Conservation (phyloP, 176 grass and related monocot genomes). For the Aegilops bicornis region DNA sequence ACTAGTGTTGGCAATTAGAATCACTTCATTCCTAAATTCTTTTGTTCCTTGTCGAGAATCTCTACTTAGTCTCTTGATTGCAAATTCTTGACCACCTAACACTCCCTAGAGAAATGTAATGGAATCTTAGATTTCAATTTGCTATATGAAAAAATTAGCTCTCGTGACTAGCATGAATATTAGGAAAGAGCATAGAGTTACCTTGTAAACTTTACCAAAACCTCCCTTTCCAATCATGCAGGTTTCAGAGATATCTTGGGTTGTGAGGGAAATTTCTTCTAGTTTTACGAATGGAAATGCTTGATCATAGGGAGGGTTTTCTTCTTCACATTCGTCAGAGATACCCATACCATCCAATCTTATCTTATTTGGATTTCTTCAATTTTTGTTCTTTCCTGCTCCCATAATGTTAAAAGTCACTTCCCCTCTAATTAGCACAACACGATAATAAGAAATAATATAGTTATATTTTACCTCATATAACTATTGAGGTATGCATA, state of each 20-base stretch:
- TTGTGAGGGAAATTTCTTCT: slow-evolving; percentile 5
- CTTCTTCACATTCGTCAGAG: neutral
- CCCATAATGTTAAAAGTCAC: neutral
- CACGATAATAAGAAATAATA: neutral
- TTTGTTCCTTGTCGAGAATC: too few relatives aligned
- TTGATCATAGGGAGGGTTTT: neutral
- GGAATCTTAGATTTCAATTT: neutral
- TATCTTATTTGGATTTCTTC: neutral
- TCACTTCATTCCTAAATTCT: too few relatives aligned
- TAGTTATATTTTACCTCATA: neutral
- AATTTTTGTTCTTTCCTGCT: neutral
- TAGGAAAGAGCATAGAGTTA: neutral
- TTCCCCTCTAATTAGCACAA: neutral
- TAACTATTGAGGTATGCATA: neutral
- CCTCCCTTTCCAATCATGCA: slow-evolving; percentile 24
- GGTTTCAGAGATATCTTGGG: slow-evolving; percentile 14
- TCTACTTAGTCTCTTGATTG: too few relatives aligned
- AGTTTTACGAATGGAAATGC: slow-evolving; percentile 21
- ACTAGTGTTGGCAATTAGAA: slow-evolving; percentile 41
- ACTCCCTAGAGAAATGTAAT: too few relatives aligned
- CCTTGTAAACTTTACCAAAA: slow-evolving; percentile 41
- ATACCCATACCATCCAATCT: neutral
- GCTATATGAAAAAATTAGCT: neutral
- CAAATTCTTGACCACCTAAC: too few relatives aligned
- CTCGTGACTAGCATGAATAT: neutral